Base-by-base conservation (phyloP, 768 basidiomycete genomes). In the Auricularia cornea region DNA sequence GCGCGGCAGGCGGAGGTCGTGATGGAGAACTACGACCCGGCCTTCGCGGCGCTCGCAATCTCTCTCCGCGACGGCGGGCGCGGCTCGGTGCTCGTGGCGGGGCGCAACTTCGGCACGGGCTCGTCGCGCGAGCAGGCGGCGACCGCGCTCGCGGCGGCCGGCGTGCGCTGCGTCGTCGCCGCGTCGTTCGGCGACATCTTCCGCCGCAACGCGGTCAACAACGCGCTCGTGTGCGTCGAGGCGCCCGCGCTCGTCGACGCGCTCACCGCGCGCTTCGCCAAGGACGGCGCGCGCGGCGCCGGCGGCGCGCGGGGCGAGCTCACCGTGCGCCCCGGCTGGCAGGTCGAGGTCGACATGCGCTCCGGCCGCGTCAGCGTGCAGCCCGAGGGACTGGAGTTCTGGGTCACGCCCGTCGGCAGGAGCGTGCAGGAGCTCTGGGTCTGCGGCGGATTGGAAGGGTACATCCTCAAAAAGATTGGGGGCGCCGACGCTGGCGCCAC, bases 111-210 rank as follows among this genome's bases (percentile, higher is more conserved):
- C 72, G 97, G 97, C 66, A 99, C 97, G 1, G 97, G 97, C 8
- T 98, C 95, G 0, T 98, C 96, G 30, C 87, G 97, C 61, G 97
- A 99, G 76, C 97, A 99, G 73, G 97, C 97, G 2, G 97, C 97
- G 18, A 99, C 97, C 0, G 96, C 97, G 1, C 86, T 99, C 66
- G 94, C 94, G 72, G 84, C 94, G 6, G 92, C 96, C 0, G 96
- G 97, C 18, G 77, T 99, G 3, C 93, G 94, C 3, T 79, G 97
- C 59, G 94, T 99, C 62, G 83, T 99, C 63, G 94, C 94, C n/a
- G 97, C 95, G 35, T 97, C 94, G 32, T 99, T 99, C 68, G 96
- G 97, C 11, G 97, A 99, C 73, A 98, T 98, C 70, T 99, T 97
- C 83, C 98, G 98, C 79, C 87, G 97, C 33, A 99, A 99, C 74